phyloP scores from a whole-genome alignment of 1,139 yeast genomes.

The Pichia sp. region DNA sequence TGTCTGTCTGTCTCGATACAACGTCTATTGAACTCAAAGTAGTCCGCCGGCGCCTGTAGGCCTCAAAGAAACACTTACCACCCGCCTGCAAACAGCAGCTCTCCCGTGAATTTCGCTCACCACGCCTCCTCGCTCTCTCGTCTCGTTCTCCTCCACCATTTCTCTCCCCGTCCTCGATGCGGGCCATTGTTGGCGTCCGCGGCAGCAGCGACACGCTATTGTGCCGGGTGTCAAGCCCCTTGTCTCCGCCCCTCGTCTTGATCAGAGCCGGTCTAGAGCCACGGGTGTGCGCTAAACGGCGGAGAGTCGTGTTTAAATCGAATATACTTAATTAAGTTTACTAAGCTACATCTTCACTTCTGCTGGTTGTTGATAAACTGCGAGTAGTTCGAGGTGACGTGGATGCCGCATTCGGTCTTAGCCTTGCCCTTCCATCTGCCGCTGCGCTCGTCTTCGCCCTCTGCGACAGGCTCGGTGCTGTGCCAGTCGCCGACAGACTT shows the following conservation, averaged over 20 bases:
- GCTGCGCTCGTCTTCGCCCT: conserved; percentile 91
- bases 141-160: background rate
- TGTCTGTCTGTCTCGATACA: background rate
- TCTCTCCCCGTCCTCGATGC: background rate
- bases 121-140: background rate
- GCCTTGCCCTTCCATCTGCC: conserved; percentile 95
- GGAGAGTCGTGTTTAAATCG: no score
- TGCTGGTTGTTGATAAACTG: conserved; percentile 39
- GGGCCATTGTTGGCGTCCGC: background rate
- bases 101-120: background rate
- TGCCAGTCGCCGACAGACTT: conserved; percentile 96
- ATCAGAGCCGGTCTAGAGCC: no score
- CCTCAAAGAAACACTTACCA: background rate
- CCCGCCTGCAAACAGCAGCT: background rate
- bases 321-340: no score
- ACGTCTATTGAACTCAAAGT: background rate
- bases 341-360: background rate
- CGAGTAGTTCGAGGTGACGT: conserved; percentile 69
- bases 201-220: background rate
- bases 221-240: no score
- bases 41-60: background rate
- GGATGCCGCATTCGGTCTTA: conserved; percentile 96
- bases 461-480: conserved; percentile 83
- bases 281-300: no score
- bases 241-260: no score